Percentiles rank a stretch among this genome's conserved stretches.
Evolutionary conservation across 2,329 filamentous ascomycete genomes (phyloP).

Genomic region (Boeremia exigua): DNA sequence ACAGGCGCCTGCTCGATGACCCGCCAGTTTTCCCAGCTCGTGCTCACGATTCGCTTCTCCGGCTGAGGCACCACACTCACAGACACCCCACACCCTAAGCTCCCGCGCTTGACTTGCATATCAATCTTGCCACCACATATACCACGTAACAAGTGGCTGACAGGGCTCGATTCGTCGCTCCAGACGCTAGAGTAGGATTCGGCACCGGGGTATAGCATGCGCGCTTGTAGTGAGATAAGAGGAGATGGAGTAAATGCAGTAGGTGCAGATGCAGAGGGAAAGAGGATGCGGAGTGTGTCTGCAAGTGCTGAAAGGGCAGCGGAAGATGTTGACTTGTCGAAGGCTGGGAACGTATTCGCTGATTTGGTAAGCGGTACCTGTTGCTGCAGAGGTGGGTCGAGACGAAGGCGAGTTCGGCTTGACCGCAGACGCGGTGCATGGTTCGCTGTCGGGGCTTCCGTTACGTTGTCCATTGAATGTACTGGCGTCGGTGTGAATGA

Average conservation of each 20-base stretch:
- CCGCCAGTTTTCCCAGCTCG: slow-evolving; percentile 35
- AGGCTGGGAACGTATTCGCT: slow-evolving; percentile 17
- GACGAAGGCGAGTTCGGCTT: slow-evolving; percentile 26
- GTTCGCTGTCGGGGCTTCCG: slow-evolving; percentile 1
- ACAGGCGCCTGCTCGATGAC: slow-evolving; percentile 7
- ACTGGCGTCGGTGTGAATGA: slow-evolving; percentile 22
- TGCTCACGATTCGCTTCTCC: slow-evolving; percentile 28
- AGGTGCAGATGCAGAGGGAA: slow-evolving; percentile 27
- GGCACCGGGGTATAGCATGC: slow-evolving; percentile 50
- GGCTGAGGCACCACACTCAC: slow-evolving; percentile 24
- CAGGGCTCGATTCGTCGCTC: slow-evolving; percentile 45
- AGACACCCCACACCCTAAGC: slow-evolving; percentile 21
- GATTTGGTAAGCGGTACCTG: not conserved
- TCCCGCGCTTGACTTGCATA: slow-evolving; percentile 28
- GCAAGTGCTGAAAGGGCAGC: slow-evolving; percentile 39
- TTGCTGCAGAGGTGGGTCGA: slow-evolving; percentile 14
- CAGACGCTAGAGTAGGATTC: slow-evolving; percentile 48
- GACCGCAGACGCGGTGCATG: slow-evolving; percentile 11
- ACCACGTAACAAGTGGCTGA: slow-evolving; percentile 46
- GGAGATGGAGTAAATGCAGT: not conserved
- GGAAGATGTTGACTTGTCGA: slow-evolving; percentile 21
- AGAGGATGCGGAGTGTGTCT: slow-evolving; percentile 41
- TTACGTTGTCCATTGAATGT: slow-evolving; percentile 1
- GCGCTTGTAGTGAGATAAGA: slow-evolving; percentile 43
- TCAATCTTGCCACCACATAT: slow-evolving; percentile 47